Conservation (phyloP, 805 yeast genomes). For the Nakazawaea wyomingensis region DNA sequence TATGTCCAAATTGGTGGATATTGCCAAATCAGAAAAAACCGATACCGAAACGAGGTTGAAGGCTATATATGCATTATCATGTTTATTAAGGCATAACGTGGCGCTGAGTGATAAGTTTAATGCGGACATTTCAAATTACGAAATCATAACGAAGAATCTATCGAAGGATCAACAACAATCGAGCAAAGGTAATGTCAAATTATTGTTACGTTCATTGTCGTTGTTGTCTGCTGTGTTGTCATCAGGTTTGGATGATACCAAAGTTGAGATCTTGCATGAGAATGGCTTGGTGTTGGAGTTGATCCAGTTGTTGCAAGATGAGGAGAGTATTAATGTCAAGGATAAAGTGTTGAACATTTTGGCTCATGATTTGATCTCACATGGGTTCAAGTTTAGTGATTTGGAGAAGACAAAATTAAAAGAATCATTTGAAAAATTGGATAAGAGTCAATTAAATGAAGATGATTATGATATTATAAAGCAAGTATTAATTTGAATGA, state of each 20-base stretch:
- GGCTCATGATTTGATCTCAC: slow-evolving; percentile 34
- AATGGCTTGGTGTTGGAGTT: slow-evolving; percentile 30
- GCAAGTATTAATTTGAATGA: slow-evolving; percentile 34
- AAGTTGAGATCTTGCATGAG: slow-evolving; percentile 32
- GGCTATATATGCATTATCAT: slow-evolving; percentile 73
- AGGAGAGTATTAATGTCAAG: slow-evolving; percentile 41
- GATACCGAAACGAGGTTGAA: slow-evolving; percentile 44
- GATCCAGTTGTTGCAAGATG: slow-evolving; percentile 25
- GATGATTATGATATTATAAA: slow-evolving; percentile 50
- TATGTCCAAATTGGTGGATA: slow-evolving; percentile 32
- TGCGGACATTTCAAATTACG: slow-evolving; percentile 32
- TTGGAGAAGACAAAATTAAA: slow-evolving; percentile 35
- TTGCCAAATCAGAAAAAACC: slow-evolving; percentile 20
- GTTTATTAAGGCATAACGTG: slow-evolving; percentile 63
- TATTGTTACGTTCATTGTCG: slow-evolving; percentile 50
- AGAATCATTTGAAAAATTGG: slow-evolving; percentile 32
- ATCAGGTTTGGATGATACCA: slow-evolving; percentile 39
- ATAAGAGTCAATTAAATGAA: slow-evolving; percentile 43
- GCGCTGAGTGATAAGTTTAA: slow-evolving; percentile 53
- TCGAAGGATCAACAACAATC: background rate
- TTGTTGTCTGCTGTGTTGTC: slow-evolving; percentile 56
- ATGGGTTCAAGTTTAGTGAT: slow-evolving; percentile 39
- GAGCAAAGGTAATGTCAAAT: slow-evolving; percentile 27
- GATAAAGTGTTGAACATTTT: slow-evolving; percentile 55
- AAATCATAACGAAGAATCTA: slow-evolving; percentile 14